A percentile compares a stretch with the other conserved stretches of the same genome.
phyloP scores from a whole-genome alignment of 768 basidiomycete genomes.

The Xanthoconium purpureum region DNA sequence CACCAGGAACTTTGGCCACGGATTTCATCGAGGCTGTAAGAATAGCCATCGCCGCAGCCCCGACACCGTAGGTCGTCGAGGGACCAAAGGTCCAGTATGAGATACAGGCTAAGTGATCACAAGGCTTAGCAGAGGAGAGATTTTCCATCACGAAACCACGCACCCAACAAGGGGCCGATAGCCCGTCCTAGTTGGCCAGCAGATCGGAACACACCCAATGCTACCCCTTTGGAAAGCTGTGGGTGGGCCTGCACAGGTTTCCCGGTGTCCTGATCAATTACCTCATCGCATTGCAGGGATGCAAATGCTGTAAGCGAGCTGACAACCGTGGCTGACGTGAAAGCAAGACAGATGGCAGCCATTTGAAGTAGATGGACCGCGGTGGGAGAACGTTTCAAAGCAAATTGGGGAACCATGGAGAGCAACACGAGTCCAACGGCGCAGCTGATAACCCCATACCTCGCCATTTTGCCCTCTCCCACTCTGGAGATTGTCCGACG shows the following conservation, averaged over 20 bases:
- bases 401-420: slow-evolving; percentile 62
- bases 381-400: slow-evolving; percentile 38
- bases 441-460: slow-evolving; percentile 74
- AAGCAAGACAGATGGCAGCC: slow-evolving; percentile 85
- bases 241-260: slow-evolving; percentile 57
- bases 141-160: slow-evolving; percentile 22
- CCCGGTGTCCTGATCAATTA: slow-evolving; percentile 52
- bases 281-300: slow-evolving; percentile 86
- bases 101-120: slow-evolving; percentile 59
- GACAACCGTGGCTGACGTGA: slow-evolving; percentile 94
- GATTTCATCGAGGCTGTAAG: slow-evolving; percentile 58
- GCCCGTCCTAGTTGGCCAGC: slow-evolving; percentile 95
- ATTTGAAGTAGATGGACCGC: slow-evolving; percentile 55
- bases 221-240: slow-evolving; percentile 77
- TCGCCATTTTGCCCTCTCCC: slow-evolving; percentile 82
- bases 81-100: slow-evolving; percentile 90
- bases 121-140: slow-evolving; percentile 9
- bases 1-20: slow-evolving; percentile 28
- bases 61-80: slow-evolving; percentile 64
- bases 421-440: slow-evolving; percentile 68
- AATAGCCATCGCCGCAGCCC: slow-evolving; percentile 62
- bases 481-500: slow-evolving; percentile 71
- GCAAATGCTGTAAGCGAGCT: slow-evolving; percentile 90
- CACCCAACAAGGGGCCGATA: slow-evolving; percentile 86
- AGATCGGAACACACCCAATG: slow-evolving; percentile 82